These are phyloP conservation scores for Fusarium annulatum DNA, from an alignment of 2,329 filamentous ascomycete species.

Conservation along the genomic window DNA sequence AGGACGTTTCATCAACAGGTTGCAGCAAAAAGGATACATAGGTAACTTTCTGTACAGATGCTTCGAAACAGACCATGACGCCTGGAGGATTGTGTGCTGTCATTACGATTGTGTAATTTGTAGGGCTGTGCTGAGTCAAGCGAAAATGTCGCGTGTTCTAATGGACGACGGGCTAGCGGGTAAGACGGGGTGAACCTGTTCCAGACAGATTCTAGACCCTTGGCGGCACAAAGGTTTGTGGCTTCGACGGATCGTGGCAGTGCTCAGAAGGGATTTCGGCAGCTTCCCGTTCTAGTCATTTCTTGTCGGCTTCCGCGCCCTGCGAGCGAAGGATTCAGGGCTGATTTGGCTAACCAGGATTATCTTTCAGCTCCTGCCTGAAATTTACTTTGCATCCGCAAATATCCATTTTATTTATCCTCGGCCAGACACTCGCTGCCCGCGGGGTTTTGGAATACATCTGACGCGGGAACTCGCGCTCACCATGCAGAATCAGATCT, in stretches of 20 bases:
- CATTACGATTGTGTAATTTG: neutral
- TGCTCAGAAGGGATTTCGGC: neutral
- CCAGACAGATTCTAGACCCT: neutral
- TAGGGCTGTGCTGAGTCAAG: neutral
- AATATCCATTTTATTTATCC: neutral
- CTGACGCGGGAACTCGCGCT: neutral
- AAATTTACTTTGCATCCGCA: rapidly evolving
- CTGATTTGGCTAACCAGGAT: neutral
- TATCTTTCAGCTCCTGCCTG: neutral
- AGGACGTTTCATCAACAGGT: neutral
- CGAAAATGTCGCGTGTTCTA: neutral
- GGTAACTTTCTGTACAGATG: no score
- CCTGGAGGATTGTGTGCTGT: neutral
- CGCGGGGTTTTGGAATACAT: rapidly evolving
- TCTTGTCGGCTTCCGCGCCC: neutral
- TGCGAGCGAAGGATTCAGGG: neutral
- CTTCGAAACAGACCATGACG: no score
- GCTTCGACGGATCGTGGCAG: neutral
- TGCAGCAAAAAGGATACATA: no score
- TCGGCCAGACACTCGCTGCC: neutral
- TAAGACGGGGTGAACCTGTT: neutral
- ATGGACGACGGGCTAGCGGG: neutral
- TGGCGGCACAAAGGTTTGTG: neutral
- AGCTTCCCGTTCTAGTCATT: neutral
- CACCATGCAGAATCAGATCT: rapidly evolving